Conservation (phyloP, 805 yeast species). For the Pichia pseudocactophila region DNA sequence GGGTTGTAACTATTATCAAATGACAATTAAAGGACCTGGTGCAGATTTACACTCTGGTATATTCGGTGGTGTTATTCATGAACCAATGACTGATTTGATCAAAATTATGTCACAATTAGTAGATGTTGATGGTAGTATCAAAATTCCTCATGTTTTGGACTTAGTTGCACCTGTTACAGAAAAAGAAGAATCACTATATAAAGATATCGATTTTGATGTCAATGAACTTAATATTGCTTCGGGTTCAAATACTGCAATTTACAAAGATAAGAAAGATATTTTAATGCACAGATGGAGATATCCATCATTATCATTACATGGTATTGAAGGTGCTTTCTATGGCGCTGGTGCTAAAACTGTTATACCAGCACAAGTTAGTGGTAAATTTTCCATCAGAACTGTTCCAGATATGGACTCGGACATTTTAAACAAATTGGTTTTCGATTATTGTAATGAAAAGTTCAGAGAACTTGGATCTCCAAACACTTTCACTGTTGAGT, state of each 20-base stretch:
- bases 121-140: constrained; percentile 70
- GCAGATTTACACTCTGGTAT: constrained; percentile 97
- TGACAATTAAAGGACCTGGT: constrained; percentile 78
- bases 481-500: constrained; percentile 61
- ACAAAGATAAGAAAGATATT: constrained; percentile 70
- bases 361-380: constrained; percentile 87
- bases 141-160: constrained; percentile 81
- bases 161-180: constrained; percentile 93
- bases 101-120: constrained; percentile 73
- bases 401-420: constrained; percentile 86
- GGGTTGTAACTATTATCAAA: constrained; percentile 90
- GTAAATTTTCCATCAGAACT: constrained; percentile 95
- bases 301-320: constrained; percentile 93
- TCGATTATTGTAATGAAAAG: constrained; percentile 55
- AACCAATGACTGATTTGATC: constrained; percentile 91
- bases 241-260: constrained; percentile 78
- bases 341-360: constrained; percentile 97
- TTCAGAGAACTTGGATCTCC: constrained; percentile 68
- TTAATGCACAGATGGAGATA: constrained; percentile 98
- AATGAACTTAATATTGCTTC: constrained; percentile 81
- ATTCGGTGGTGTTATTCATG: constrained; percentile 95
- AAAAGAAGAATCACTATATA: constrained; percentile 70
- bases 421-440: constrained; percentile 70
- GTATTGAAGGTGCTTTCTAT: constrained; percentile 94
- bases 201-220: constrained; percentile 75